Evolutionary conservation across 2,329 filamentous ascomycete genomes (phyloP), one percentile per base, ranked within the genome.

Genomic region (Fusarium sp.): DNA sequence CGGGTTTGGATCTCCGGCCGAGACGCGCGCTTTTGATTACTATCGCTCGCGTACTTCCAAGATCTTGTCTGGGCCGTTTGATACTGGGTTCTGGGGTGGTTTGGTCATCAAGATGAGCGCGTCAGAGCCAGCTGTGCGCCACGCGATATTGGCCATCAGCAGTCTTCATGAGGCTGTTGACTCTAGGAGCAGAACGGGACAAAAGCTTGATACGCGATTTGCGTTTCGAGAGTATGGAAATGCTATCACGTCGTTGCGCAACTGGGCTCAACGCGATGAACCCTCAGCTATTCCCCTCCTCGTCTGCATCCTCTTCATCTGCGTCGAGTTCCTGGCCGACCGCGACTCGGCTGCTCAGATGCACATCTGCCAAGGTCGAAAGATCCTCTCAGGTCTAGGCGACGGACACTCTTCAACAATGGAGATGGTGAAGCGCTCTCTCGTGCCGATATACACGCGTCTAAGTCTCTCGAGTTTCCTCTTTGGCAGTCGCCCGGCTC

Each of bases 261-360:
- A 84, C 27, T 82, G 82, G 67, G 74, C 80, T 3, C 68, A 75
- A 53, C 72, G 79, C 17, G 71, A 81, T 77, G 75, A 81, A 69
- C 17, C 74, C 2, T 75, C 78, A 8, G 75, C 77, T 1, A 73
- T 83, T 0, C 81, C 81, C 1, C 73, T 89, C 17, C 79, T 87
- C 4, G 84, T 85, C 7, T 88, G 86, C 69, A 76, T 88, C 1
- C 78, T 89, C 24, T 88, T 89, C 69, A 85, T 87, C 27, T 87
- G 87, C 72, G 84, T 89, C 57, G 88, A 89, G 77, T 87, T 87
- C 72, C 81, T 90, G 67, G 86, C 86, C 36, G 85, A 86, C 40
- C 85, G 89, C 66, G 84, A 85, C 49, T 76, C 78, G 6, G 83
- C 84, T 11, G 85, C 87, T 0, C 81, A 85, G 55, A 79, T 85